Evolutionary conservation across 495 filamentous ascomycete species (phyloP).

Genomic region (Clohesyomyces aquaticus): DNA sequence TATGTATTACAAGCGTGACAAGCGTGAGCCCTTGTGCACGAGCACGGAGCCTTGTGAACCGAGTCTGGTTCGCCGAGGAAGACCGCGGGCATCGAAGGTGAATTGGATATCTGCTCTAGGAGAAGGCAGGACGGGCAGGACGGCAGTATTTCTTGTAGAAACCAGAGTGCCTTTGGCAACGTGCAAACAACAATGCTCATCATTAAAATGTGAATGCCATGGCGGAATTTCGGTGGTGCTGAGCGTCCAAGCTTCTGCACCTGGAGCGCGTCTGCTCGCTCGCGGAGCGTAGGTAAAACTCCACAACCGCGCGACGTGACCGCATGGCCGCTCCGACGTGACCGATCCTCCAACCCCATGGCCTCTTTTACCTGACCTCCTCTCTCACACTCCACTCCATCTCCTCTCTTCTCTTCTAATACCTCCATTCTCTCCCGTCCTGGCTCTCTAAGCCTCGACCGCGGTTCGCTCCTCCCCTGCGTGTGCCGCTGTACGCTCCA

Average conservation of each 20-base stretch:
- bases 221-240: constrained; percentile 15
- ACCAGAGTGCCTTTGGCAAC: not conserved
- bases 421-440: constrained; percentile 2
- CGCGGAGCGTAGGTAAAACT: constrained; percentile 2
- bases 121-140: not conserved
- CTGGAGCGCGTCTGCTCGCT: constrained; percentile 13
- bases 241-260: constrained; percentile 6
- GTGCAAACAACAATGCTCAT: constrained; percentile 18
- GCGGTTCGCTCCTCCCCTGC: constrained; percentile 21
- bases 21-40: constrained; percentile 17
- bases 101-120: not conserved
- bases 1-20: constrained; percentile 11
- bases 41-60: constrained; percentile 22
- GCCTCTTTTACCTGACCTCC: constrained; percentile 33
- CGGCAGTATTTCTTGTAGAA: not conserved
- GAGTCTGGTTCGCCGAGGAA: not conserved
- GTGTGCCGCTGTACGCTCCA: no score
- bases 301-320: constrained; percentile 10
- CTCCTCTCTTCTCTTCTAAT: constrained; percentile 10
- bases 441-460: constrained; percentile 22
- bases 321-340: constrained; percentile 31
- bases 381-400: constrained; percentile 8
- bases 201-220: not conserved
- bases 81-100: not conserved
- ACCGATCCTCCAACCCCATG: constrained; percentile 37